Evolutionary conservation across 345 rosid species (phyloP).

Genomic region (Euphorbia peplus): DNA sequence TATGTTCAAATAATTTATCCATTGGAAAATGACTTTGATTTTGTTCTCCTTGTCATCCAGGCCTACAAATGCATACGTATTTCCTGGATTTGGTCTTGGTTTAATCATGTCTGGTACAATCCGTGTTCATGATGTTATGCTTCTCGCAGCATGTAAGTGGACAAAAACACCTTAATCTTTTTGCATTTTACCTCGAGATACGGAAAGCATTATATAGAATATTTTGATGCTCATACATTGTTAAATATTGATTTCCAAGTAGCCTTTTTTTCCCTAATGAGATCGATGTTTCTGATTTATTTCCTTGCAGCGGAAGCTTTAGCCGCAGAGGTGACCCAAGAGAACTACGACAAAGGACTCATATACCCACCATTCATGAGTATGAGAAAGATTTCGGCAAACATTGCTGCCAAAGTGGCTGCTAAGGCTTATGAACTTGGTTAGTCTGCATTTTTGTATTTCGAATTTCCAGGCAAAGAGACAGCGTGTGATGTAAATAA

Average conservation of each 20-base stretch:
- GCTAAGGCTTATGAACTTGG: constrained; percentile 94
- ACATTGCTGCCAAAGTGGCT: constrained; percentile 85
- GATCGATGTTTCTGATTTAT: neutral
- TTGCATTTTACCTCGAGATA: too few relatives aligned
- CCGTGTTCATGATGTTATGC: constrained; percentile 95
- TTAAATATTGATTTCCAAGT: neutral
- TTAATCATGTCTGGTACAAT: constrained; percentile 91
- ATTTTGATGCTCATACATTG: neutral
- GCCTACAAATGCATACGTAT: constrained; percentile 94
- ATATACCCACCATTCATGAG: constrained; percentile 77
- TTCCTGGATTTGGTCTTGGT: constrained; percentile 96
- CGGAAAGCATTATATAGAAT: too few relatives aligned
- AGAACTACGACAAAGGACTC: constrained; percentile 77
- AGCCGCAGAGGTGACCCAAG: constrained; percentile 72
- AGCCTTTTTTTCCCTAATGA: neutral
- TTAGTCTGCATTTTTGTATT: constrained; percentile 27
- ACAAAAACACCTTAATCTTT: too few relatives aligned
- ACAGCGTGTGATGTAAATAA: neutral
- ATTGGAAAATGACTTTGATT: constrained; percentile 3
- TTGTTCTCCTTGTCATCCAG: constrained; percentile 34
- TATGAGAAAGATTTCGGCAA: constrained; percentile 92
- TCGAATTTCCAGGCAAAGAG: neutral
- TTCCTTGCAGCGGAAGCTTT: constrained; percentile 72
- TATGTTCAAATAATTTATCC: neutral
- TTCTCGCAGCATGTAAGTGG: constrained; percentile 77